phyloP scores from a whole-genome alignment of 2,329 filamentous ascomycete species.

The Aureobasidium sp. region DNA sequence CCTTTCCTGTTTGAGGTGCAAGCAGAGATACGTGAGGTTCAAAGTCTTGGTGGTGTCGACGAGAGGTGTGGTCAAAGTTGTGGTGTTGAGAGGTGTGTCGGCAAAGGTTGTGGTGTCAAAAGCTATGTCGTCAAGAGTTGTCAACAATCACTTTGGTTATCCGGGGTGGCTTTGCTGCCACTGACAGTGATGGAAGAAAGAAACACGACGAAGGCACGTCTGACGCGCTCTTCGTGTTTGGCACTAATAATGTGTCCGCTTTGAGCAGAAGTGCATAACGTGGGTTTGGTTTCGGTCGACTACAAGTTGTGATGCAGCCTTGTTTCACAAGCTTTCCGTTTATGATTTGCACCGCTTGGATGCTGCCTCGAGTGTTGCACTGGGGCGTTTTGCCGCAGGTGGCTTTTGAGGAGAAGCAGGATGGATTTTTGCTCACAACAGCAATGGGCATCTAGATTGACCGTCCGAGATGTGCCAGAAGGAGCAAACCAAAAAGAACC shows the following conservation, averaged over 20 bases:
- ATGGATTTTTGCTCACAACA: too few species aligned
- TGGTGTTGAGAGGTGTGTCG: not conserved
- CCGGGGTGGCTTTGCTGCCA: not conserved
- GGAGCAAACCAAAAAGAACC: too few species aligned
- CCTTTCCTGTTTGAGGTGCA: not conserved
- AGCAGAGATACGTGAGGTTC: not conserved
- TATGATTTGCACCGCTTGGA: not conserved
- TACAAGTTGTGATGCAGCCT: not conserved
- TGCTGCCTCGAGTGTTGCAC: not conserved
- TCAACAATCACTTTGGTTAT: not conserved
- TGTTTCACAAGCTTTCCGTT: not conserved
- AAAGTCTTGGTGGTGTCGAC: not conserved
- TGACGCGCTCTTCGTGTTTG: constrained; percentile 5
- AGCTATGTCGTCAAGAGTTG: not conserved
- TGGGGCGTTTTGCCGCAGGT: not conserved
- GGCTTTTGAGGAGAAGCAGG: not conserved
- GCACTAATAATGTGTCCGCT: constrained; percentile 3
- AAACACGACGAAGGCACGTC: not conserved
- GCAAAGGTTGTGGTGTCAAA: not conserved
- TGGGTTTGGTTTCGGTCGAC: too few species aligned
- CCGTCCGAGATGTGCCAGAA: too few species aligned
- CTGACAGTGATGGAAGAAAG: not conserved
- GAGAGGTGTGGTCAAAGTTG: not conserved
- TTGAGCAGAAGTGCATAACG: not conserved
- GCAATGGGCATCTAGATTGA: too few species aligned